These are phyloP conservation scores for Ajuga chamaepitys DNA, from an alignment of 257 asterid genomes.

Conservation along the genomic window DNA sequence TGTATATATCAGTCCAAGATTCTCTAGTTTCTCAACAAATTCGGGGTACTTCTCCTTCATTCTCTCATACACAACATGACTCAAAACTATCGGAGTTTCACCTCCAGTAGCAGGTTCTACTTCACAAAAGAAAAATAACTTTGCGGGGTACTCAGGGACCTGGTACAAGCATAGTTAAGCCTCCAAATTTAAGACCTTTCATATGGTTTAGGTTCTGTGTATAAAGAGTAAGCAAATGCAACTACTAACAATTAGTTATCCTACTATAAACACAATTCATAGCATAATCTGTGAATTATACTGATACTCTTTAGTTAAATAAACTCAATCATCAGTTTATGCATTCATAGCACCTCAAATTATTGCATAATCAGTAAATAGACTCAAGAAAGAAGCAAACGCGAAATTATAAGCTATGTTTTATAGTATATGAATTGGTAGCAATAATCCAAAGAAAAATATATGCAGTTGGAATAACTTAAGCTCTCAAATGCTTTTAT, in stretches of 20 bases:
- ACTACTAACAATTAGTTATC: neutral
- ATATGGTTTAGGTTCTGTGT: neutral
- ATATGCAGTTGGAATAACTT: too few species aligned
- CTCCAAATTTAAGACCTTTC: neutral
- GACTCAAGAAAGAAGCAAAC: neutral
- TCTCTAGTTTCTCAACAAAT: conserved; percentile 64
- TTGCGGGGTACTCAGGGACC: conserved; percentile 82
- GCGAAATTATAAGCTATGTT: too few species aligned
- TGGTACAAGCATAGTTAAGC: conserved; percentile 9
- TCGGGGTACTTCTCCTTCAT: conserved; percentile 71
- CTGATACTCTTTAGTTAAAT: too few species aligned
- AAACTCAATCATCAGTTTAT: too few species aligned
- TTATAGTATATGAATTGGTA: neutral
- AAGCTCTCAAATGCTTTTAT: too few species aligned
- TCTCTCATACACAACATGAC: conserved; percentile 62
- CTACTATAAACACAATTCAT: neutral
- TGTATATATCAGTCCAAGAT: conserved; percentile 52
- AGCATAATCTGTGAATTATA: neutral
- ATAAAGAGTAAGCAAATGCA: too few species aligned
- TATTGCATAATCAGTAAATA: too few species aligned
- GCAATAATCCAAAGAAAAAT: too few species aligned
- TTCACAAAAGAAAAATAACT: conserved; percentile 87
- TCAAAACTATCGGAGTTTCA: conserved; percentile 80
- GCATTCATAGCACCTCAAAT: too few species aligned
- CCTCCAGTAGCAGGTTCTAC: conserved; percentile 71